Evolutionary conservation across 306 rosid genomes (phyloP).

Genomic region (Vigna reflexopilosa): DNA sequence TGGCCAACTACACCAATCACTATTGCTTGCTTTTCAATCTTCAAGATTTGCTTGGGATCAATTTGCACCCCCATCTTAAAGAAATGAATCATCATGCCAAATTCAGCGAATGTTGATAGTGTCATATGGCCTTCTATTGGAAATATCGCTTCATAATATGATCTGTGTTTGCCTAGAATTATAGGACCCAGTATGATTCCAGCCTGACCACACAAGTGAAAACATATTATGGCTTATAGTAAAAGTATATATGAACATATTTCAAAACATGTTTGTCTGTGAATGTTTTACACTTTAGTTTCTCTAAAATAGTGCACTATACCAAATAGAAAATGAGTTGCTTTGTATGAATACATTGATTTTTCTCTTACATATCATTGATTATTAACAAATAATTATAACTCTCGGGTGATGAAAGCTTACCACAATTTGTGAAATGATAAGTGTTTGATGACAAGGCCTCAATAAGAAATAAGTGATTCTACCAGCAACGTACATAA

Average conservation of each 20-base stretch:
- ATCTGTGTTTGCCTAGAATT: not conserved
- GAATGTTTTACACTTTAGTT: not conserved
- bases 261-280: no score
- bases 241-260: no score
- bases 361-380: not conserved
- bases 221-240: no score
- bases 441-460: constrained; percentile 41
- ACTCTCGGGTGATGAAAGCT: not conserved
- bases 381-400: not conserved
- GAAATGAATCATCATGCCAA: constrained; percentile 46
- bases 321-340: not conserved
- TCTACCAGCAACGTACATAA: constrained; percentile 29
- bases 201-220: constrained; percentile 30
- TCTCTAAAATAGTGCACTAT: not conserved
- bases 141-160: not conserved
- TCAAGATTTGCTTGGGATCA: constrained; percentile 5
- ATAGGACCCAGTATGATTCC: constrained; percentile 46
- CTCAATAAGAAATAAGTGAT: constrained; percentile 36
- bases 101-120: constrained; percentile 47
- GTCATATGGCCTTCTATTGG: constrained; percentile 22
- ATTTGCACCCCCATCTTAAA: constrained; percentile 44
- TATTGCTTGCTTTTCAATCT: constrained; percentile 34
- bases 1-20: constrained; percentile 35
- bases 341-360: not conserved
- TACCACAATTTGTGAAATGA: constrained; percentile 44